Evolutionary conservation across 2,329 filamentous ascomycete species (phyloP).

Genomic region (Colletotrichum abscissum): DNA sequence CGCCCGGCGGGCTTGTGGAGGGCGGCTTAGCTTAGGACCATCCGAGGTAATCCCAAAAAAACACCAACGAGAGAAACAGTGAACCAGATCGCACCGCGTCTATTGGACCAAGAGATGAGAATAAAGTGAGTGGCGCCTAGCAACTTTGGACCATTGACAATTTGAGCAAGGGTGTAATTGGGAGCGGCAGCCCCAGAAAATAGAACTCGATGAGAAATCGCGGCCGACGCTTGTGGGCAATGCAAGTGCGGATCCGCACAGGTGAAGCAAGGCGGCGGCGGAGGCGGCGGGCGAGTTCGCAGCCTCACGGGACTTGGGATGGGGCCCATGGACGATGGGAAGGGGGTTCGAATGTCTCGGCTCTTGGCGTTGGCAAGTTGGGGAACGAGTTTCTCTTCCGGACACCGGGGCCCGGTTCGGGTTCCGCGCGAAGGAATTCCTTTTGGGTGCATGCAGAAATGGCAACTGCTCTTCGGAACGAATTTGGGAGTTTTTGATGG

Average conservation of each 20-base stretch:
- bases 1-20: neutral
- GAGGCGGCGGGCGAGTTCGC: too few relatives aligned
- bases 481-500: neutral
- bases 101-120: neutral
- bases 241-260: neutral
- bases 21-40: neutral
- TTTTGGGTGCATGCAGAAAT: neutral
- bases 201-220: neutral
- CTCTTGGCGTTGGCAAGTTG: neutral
- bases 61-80: neutral
- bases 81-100: neutral
- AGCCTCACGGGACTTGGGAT: too few relatives aligned
- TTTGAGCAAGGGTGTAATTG: neutral
- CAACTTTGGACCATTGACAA: neutral
- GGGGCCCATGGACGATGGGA: too few relatives aligned
- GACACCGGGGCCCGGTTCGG: neutral
- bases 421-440: neutral
- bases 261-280: neutral
- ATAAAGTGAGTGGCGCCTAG: neutral
- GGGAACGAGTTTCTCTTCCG: neutral
- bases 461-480: neutral
- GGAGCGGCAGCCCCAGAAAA: neutral
- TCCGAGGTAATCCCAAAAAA: neutral
- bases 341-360: too few relatives aligned
- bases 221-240: neutral